Evolutionary conservation across 306 rosid species (phyloP), one percentile per base, ranked within the genome.

Genomic region (Chamaecrista fasciculata): DNA sequence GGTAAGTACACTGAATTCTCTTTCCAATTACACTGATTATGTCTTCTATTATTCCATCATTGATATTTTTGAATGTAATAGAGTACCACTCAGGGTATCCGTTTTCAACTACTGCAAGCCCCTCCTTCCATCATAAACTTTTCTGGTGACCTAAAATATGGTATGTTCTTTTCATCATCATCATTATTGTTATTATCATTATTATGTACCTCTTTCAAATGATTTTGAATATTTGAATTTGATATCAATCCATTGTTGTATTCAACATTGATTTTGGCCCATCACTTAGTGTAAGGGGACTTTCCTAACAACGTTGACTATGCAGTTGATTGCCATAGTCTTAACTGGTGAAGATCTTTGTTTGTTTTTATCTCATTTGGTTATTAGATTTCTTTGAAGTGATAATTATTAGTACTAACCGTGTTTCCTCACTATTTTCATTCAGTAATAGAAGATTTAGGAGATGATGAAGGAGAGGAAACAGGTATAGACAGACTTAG

Each of bases 71-170:
- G 65, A 71, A 53, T 43, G 62, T n/a, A 48, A 48, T 37, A 93
- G 98, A 93, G 96, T 84, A 85, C 83, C 55, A 53, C 55, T 77
- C 96, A 93, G 83, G 98, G 86, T 24, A 78, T 87, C 76, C 89
- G 76, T 74, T 90, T 87, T 76, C 97, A 93, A 83, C 86, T 93
- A 44, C 86, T 93, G 58, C 94, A 78, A 76, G 97, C 97, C 55
- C 84, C 94, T 25, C 97, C 98, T 24, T 77, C 11, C 67, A 68
- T 85, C 82, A 85, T 90, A 56, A 84, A 83, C 73, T 90, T 80
- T 78, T 82, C 91, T 15, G 90, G 96, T 57, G 97, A 93, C 88
- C 77, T 93, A 48, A 93, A 93, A 75, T 93, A 82, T 76, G 94
- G 98, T 90, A 88, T 62, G 81, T 19, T 59, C 1, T 16, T 1